Conservation (phyloP, 2,329 filamentous ascomycete species). For the Colletotrichum sp. region DNA sequence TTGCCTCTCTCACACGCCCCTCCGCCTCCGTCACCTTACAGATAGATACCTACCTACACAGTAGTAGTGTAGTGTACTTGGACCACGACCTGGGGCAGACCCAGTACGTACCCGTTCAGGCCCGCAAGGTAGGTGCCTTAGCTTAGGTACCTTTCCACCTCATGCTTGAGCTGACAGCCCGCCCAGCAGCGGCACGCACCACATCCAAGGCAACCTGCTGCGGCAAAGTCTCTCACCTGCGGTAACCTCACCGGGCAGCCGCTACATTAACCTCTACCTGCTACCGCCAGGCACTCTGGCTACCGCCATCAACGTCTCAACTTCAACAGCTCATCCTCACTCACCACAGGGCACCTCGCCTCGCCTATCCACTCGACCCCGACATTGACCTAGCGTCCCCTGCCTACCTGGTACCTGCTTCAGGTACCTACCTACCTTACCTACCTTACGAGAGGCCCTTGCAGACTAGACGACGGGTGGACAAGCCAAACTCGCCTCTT, state of each 20-base stretch:
- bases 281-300: not conserved
- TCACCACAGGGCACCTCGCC: not conserved
- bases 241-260: not conserved
- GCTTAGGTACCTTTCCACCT: not conserved
- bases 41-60: not conserved
- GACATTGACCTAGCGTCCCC: not conserved
- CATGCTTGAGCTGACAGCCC: not conserved
- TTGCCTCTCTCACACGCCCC: not conserved
- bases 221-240: not conserved
- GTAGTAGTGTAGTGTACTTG: not conserved
- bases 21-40: slow-evolving; percentile 2
- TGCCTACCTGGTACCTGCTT: not conserved
- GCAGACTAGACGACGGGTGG: slow-evolving; percentile 2
- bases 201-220: not conserved
- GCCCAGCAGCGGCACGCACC: not conserved
- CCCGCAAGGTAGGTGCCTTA: not conserved
- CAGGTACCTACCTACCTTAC: not conserved
- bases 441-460: slow-evolving; percentile 8
- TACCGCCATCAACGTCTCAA: not conserved
- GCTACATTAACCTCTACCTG: not conserved
- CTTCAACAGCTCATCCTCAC: not conserved
- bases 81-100: not conserved
- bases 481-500: not conserved
- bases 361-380: not conserved
- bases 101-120: slow-evolving; percentile 1